Evolutionary conservation across 2,329 filamentous ascomycete species (phyloP).

Genomic region (Paecilomyces dactylethromorphus): DNA sequence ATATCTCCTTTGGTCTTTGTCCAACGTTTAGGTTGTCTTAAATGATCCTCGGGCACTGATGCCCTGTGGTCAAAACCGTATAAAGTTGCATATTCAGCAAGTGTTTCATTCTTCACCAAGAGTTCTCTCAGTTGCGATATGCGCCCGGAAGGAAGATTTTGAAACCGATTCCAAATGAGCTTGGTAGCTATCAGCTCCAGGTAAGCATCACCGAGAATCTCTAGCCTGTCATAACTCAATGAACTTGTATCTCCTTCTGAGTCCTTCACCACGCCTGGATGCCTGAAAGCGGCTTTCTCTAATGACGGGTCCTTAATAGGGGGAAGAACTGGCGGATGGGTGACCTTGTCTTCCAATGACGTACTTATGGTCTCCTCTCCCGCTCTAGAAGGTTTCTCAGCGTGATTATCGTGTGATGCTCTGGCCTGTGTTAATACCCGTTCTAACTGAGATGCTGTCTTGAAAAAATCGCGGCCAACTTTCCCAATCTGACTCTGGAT

Average conservation of each 20-base stretch:
- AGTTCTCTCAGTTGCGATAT: slow-evolving; percentile 70
- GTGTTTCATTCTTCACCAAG: slow-evolving; percentile 72
- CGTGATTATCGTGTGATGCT: background rate
- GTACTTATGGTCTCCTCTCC: background rate
- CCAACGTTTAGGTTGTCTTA: slow-evolving; percentile 46
- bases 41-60: slow-evolving; percentile 46
- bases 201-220: slow-evolving; percentile 85
- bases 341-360: background rate
- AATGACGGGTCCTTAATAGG: slow-evolving; percentile 53
- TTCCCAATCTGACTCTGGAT: slow-evolving; percentile 6
- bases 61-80: slow-evolving; percentile 67
- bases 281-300: slow-evolving; percentile 60
- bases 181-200: slow-evolving; percentile 69
- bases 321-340: slow-evolving; percentile 42
- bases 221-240: slow-evolving; percentile 70
- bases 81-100: slow-evolving; percentile 60
- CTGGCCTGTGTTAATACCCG: slow-evolving; percentile 10
- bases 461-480: slow-evolving; percentile 11
- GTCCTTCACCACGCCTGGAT: slow-evolving; percentile 44
- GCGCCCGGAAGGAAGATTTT: slow-evolving; percentile 57
- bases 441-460: slow-evolving; percentile 14
- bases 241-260: slow-evolving; percentile 20
- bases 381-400: background rate
- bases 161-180: slow-evolving; percentile 69
- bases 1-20: slow-evolving; percentile 77